Conservation (phyloP, 208 protist genomes). For the Leishmania gerbilli region DNA sequence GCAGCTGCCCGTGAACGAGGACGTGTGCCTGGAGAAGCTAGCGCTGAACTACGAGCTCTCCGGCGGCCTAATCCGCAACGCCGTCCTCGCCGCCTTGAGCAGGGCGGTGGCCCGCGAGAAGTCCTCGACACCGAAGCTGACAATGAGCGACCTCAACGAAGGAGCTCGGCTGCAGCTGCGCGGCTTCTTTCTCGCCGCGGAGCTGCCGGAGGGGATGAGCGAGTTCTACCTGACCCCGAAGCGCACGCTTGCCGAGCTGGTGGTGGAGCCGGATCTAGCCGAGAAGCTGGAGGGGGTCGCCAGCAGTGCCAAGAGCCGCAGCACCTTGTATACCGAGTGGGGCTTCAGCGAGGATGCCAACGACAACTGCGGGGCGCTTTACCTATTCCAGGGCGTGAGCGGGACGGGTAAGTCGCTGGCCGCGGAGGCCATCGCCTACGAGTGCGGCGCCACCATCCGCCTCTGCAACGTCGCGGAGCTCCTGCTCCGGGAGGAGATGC, state of each 20-base stretch:
- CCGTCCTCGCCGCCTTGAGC: slow-evolving; percentile 81
- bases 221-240: slow-evolving; percentile 78
- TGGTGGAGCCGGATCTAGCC: slow-evolving; percentile 53
- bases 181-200: slow-evolving; percentile 84
- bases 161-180: slow-evolving; percentile 86
- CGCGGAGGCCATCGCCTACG: slow-evolving; percentile 90
- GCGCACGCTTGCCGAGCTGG: slow-evolving; percentile 70
- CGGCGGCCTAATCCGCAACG: slow-evolving; percentile 93
- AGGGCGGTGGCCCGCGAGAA: slow-evolving; percentile 84
- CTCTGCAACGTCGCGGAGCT: slow-evolving; percentile 83
- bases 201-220: slow-evolving; percentile 45
- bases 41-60: slow-evolving; percentile 90
- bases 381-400: slow-evolving; percentile 82
- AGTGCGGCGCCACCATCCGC: slow-evolving; percentile 87
- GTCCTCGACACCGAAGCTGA: slow-evolving; percentile 52
- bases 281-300: slow-evolving; percentile 60
- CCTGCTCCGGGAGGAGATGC: slow-evolving; percentile 52
- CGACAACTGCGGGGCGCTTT: slow-evolving; percentile 35
- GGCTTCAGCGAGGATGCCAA: slow-evolving; percentile 77
- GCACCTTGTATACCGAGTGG: slow-evolving; percentile 88
- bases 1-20: slow-evolving; percentile 46
- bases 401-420: slow-evolving; percentile 90
- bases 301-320: slow-evolving; percentile 75
- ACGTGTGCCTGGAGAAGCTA: slow-evolving; percentile 72
- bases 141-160: slow-evolving; percentile 75